A percentile compares a stretch with the other conserved stretches of the same genome.
Conservation (phyloP, 1,284 basidiomycete genomes). For the Coniferiporia sulphurascens region DNA sequence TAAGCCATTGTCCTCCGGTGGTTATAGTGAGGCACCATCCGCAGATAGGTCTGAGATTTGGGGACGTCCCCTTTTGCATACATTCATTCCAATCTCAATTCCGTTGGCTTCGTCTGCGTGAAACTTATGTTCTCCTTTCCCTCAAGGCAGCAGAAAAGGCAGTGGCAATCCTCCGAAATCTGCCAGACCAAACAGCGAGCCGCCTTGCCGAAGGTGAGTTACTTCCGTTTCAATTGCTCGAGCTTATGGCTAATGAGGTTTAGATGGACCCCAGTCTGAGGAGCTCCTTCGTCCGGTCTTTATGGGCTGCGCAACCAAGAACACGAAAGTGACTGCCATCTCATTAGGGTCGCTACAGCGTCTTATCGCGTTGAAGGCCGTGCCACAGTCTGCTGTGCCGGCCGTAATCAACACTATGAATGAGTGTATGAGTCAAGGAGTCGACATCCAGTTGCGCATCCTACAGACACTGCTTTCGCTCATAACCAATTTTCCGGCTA, state of each 20-base stretch:
- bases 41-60: too few relatives aligned
- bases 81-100: too few relatives aligned
- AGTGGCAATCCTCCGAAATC: constrained; percentile 68
- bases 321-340: constrained; percentile 91
- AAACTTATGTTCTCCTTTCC: background rate
- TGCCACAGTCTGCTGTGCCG: constrained; percentile 75
- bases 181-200: constrained; percentile 63
- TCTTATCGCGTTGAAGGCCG: constrained; percentile 81
- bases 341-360: constrained; percentile 90
- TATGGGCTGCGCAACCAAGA: constrained; percentile 91
- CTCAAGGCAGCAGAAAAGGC: constrained; percentile 79
- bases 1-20: too few relatives aligned
- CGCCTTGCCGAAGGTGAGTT: constrained; percentile 58
- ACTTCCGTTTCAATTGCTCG: constrained; percentile 6
- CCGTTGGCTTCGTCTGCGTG: too few relatives aligned
- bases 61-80: too few relatives aligned
- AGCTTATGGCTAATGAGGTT: background rate
- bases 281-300: constrained; percentile 86
- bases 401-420: constrained; percentile 78
- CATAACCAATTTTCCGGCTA: constrained; percentile 78
- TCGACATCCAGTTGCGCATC: constrained; percentile 91
- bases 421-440: constrained; percentile 86
- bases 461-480: constrained; percentile 87
- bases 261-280: constrained; percentile 75
- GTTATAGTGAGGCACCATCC: too few relatives aligned